Evolutionary conservation across 768 basidiomycete species (phyloP), one percentile per base, ranked within the genome.

Genomic region (Amanita rubescens): DNA sequence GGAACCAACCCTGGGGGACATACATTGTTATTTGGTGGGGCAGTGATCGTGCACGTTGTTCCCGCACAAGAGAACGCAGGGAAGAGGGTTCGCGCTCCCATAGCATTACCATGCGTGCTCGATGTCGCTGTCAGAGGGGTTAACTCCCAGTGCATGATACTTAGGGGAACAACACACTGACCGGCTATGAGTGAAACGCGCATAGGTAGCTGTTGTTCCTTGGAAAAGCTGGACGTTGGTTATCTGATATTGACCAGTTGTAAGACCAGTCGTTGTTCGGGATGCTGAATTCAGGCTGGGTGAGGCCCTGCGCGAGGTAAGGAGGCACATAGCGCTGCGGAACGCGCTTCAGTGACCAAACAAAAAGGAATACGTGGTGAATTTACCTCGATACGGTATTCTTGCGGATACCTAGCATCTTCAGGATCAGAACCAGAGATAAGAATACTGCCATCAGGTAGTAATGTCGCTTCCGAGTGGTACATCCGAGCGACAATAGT

Each of bases 321-420:
- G 88, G 90, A 5, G 95, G 95, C 60, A 88, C 78, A 70, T 95
- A 96, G 24, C 85, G 82, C 72, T 73, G 39, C 76, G 77, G 20
- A 6, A 33, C 7, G 6, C 33, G 20, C 35, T 12, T 20, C 12
- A 14, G n/a, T 8, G 2, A 4, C 1, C 19, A 38, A 10, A 3
- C 30, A 5, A 30, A 49, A 22, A 38, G 30, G n/a, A 2, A 42
- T 5, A n/a, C n/a, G n/a, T 43, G 20, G 24, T 46, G 3, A 46
- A 2, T 55, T 30, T 43, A 73, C 74, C 67, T 79, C 76, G 48
- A 77, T 78, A 11, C 91, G 78, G 68, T 90, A 85, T 63, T 94
- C 90, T 58, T 93, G 82, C 0, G 84, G 81, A 60, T 81, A 86
- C 33, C 71, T 73, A 9, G 64, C 63, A 17, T 69, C 82, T 62